phyloP scores from a whole-genome alignment of 495 filamentous ascomycete genomes.

The Staphylotrichum longicolle region DNA sequence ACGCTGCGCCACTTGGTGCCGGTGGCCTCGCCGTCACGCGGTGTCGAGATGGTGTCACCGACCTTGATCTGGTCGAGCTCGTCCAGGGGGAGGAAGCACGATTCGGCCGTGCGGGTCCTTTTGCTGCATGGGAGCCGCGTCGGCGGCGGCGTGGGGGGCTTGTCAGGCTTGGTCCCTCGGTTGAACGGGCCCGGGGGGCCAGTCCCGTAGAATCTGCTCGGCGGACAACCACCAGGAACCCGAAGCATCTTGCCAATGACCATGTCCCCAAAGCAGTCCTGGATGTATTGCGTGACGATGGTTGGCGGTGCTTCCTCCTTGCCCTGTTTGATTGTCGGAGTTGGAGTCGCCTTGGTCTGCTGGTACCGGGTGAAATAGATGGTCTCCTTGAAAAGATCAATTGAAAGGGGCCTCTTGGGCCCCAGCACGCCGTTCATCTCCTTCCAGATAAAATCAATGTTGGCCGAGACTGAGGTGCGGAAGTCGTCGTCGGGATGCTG shows the following conservation, averaged over 20 bases:
- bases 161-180: not conserved
- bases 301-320: constrained; percentile 42
- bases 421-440: constrained; percentile 49
- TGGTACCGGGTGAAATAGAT: constrained; percentile 22
- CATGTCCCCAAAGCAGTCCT: constrained; percentile 61
- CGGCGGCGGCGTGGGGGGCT: not conserved
- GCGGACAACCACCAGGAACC: constrained; percentile 16
- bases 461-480: constrained; percentile 51
- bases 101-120: not conserved
- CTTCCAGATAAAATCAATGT: constrained; percentile 62
- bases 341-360: constrained; percentile 22
- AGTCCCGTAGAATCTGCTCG: not conserved
- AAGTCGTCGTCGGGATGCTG: constrained; percentile 54
- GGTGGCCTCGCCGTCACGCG: constrained; percentile 36
- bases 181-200: not conserved
- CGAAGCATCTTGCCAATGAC: constrained; percentile 54
- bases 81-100: constrained; percentile 8
- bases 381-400: constrained; percentile 48
- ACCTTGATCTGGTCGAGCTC: constrained; percentile 28
- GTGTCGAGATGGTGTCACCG: constrained; percentile 46
- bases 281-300: constrained; percentile 65
- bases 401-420: constrained; percentile 24
- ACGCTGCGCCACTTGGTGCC: constrained; percentile 56
- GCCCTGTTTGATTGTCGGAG: constrained; percentile 2
- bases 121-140: not conserved